Evolutionary conservation across 306 rosid genomes (phyloP), one percentile per base, ranked within the genome.

Genomic region (Prunus salicina): DNA sequence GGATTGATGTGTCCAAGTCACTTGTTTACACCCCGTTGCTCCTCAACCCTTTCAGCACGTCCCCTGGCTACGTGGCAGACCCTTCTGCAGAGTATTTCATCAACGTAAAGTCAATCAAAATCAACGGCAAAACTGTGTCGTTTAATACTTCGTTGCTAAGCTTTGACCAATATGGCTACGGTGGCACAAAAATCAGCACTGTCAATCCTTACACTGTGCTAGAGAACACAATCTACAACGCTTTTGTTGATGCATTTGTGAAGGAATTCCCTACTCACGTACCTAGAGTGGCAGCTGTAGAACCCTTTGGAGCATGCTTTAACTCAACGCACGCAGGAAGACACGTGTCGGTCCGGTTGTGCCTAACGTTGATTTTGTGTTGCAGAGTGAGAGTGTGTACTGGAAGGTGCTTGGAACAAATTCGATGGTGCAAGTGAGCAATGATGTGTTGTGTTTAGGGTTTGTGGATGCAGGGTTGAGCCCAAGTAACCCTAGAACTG

Each of bases 181-280:
- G 97, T 4, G 94, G 97, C 22, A 93, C 94, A 0, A 90, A 87
- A 63, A 87, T 93, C 16, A 90, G 92, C 67, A 83, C 91, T 6
- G 87, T 85, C 6, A 63, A 82, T 24, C 98, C 93, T 0, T 86
- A 85, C 82, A 86, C 87, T 1, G 62, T 79, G 0, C 2, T 93
- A 86, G 90, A 90, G 41, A 79, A 81, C 2, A 77, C 95, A 1
- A 89, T 89, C 19, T 89, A 86, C 67, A 79, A 78, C 11, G 84
- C 93, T 8, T 49, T 91, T 22, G 22, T 22, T 22, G 22, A 22
- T 22, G 22, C 22, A 22, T 22, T 22, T 22, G 22, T 22, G 22
- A 22, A 22, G 22, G 22, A 22, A 22, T 22, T 86, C 0, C 62
- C 83, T 1, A 14, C 61, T 5, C 14, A 56, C 0, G 65, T 63